These are phyloP conservation scores for Elsinoe batatas DNA, from an alignment of 2,329 filamentous ascomycete species.

Conservation along the genomic window DNA sequence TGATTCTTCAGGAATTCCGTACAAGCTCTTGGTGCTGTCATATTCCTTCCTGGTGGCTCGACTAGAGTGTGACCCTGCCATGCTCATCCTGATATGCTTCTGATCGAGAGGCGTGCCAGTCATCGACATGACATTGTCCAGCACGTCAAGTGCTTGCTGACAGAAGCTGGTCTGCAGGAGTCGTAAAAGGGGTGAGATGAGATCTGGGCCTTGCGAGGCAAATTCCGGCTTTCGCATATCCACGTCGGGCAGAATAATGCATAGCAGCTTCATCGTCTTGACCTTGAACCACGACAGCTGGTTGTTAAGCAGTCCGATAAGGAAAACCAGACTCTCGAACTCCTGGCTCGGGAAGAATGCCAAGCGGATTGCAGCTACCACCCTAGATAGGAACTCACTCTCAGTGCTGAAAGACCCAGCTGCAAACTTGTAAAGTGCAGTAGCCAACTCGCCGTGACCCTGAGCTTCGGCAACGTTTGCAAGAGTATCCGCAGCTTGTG, in stretches of 20 bases:
- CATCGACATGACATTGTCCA: constrained; percentile 93
- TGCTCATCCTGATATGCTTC: constrained; percentile 94
- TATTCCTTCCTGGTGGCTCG: constrained; percentile 86
- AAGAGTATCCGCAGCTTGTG: constrained; percentile 54
- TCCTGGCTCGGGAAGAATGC: constrained; percentile 76
- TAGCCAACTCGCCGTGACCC: constrained; percentile 55
- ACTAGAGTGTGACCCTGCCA: constrained; percentile 74
- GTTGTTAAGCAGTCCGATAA: constrained; percentile 87
- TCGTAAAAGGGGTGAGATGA: constrained; percentile 84
- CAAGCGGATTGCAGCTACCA: constrained; percentile 63
- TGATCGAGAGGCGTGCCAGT: constrained; percentile 80
- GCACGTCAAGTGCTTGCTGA: constrained; percentile 78
- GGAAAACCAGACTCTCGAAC: constrained; percentile 74
- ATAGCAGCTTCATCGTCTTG: constrained; percentile 84
- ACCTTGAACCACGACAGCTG: constrained; percentile 80
- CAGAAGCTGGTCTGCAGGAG: constrained; percentile 89
- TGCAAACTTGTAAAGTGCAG: constrained; percentile 61
- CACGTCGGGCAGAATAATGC: constrained; percentile 73
- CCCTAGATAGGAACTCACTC: constrained; percentile 65
- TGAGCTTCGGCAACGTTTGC: constrained; percentile 64
- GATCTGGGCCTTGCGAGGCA: constrained; percentile 79
- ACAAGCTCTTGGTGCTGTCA: constrained; percentile 84
- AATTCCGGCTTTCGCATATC: constrained; percentile 91
- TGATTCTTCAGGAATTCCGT: constrained; percentile 89
- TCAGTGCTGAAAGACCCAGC: constrained; percentile 55